Evolutionary conservation across 202 grass and related monocot species (phyloP), one percentile per base, ranked within the genome.

Genomic region (Sporobolus alterniflorus): DNA sequence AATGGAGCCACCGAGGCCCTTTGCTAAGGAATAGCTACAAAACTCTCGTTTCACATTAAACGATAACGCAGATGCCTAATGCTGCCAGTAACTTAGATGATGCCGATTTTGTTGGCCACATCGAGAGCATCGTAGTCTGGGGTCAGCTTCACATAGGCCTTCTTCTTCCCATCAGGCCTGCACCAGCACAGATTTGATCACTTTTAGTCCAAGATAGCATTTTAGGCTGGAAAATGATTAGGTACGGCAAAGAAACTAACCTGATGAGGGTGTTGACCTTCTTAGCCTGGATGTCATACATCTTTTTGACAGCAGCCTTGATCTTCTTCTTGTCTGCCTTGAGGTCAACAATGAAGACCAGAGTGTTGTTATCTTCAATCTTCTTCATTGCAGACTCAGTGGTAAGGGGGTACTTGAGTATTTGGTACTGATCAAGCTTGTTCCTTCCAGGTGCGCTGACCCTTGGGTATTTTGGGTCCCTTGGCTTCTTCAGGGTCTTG

Each of bases 101-200:
- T 94, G 66, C 92, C 89, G 26, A 94, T 94, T 51, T 94, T 94
- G 87, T 94, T 94, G 75, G 89, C 89, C 67, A 94, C 92, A 41
- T 94, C 89, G 3, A 94, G 87, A 68, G 92, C 89, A 80, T 94
- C 92, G 4, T 91, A 89, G 21, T 94, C 89, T 1, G 89, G 89
- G 1, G 89, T 94, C 77, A 94, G 83, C 88, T 91, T 94, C 47
- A 92, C 92, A 6, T 92, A 94, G 5, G 92, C 89, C 76, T 94
- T 94, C 86, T 94, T 94, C 43, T 91, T 94, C 4, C 92, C 92
- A 83, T 94, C 92, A 74, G 92, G 92, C 89, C 92, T 92, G 68
- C 67, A 89, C 34, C 55, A 20, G 26, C 15, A 26, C 1, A 77
- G 30, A 46, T 31, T 59, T 20, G 6, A 65, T 59, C 0, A 20